Conservation (phyloP, 352 stramenopile genomes). For the Phytophthora ohioensis region DNA sequence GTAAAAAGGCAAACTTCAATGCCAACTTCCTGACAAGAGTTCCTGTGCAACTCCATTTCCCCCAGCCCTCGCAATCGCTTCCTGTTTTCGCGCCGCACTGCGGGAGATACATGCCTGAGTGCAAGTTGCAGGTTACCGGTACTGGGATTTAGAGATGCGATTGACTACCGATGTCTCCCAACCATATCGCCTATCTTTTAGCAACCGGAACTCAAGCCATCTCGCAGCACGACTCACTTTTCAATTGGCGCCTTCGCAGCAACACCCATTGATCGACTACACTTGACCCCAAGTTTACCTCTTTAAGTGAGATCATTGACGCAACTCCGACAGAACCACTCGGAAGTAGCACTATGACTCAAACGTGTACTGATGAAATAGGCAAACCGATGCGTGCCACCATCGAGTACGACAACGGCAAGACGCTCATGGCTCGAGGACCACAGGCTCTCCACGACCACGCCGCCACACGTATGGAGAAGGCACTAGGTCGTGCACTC, state of each 20-base stretch:
- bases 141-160: no score
- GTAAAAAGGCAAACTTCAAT: no score
- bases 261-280: neutral
- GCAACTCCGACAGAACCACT: neutral
- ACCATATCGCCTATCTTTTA: neutral
- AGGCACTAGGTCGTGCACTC: conserved; percentile 28
- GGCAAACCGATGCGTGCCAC: neutral
- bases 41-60: no score
- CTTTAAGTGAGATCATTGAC: neutral
- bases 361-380: no score
- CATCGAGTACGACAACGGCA: conserved; percentile 39
- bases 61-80: no score
- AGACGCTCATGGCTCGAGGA: conserved; percentile 45
- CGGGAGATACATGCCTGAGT: no score
- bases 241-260: neutral
- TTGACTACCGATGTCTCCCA: neutral
- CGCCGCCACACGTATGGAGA: conserved; percentile 29
- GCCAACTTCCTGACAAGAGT: no score
- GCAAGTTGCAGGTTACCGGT: no score
- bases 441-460: conserved; percentile 41
- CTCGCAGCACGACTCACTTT: neutral
- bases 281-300: neutral
- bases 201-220: neutral
- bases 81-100: no score
- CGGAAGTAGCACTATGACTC: no score